A percentile compares a stretch with the other conserved stretches of the same genome.
Evolutionary conservation across 495 filamentous ascomycete genomes (phyloP).

Genomic region (Hapsidospora chrysogenum): DNA sequence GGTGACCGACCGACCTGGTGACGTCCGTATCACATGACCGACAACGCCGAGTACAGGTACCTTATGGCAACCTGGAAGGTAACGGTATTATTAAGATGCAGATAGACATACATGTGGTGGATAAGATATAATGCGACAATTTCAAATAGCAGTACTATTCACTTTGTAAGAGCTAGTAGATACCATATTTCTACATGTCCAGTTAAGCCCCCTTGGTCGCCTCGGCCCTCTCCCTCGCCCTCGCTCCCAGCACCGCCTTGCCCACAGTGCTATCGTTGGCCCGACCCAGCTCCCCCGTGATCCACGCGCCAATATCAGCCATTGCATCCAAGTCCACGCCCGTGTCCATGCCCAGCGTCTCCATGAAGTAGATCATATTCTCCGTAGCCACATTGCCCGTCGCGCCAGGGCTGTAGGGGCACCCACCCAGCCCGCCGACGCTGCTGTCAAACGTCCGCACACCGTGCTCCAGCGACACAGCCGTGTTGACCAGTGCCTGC

Average conservation of each 20-base stretch:
- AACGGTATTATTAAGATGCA: too few species aligned
- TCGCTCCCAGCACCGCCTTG: conserved; percentile 53
- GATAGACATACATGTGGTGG: too few species aligned
- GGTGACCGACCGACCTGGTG: too few species aligned
- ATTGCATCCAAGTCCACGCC: conserved; percentile 75
- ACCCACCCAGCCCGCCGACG: conserved; percentile 84
- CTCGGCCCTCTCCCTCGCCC: conserved; percentile 6
- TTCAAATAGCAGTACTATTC: too few species aligned
- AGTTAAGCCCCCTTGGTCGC: too few species aligned
- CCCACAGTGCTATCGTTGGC: conserved; percentile 61
- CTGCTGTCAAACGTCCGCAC: conserved; percentile 80
- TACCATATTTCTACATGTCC: too few species aligned
- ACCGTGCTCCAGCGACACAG: conserved; percentile 74
- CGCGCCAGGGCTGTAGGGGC: conserved; percentile 83
- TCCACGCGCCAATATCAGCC: conserved; percentile 76
- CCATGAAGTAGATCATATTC: conserved; percentile 78
- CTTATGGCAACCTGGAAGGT: too few species aligned
- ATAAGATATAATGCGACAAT: too few species aligned
- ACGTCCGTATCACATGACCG: too few species aligned
- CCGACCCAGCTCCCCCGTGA: conserved; percentile 64
- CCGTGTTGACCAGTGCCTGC: conserved; percentile 78
- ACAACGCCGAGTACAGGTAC: too few species aligned
- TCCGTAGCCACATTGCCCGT: conserved; percentile 94
- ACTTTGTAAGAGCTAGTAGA: too few species aligned
- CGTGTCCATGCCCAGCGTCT: conserved; percentile 73